Conservation (phyloP, 2,329 filamentous ascomycete genomes). For the Curvularia sp. region DNA sequence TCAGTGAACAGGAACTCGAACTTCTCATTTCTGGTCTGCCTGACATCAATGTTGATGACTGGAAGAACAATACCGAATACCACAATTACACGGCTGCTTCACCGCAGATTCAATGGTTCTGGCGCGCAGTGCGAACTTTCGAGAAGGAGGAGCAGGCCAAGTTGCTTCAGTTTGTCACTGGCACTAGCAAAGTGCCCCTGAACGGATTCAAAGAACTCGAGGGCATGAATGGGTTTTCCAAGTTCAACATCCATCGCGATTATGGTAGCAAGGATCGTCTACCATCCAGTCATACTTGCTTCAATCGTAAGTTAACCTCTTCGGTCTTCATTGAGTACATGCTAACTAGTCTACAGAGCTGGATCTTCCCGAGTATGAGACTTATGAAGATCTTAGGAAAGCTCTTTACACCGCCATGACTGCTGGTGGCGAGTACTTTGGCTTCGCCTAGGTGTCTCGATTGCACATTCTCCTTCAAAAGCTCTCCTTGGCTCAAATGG, state of each 20-base stretch:
- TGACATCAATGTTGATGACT: slow-evolving; percentile 97
- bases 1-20: slow-evolving; percentile 98
- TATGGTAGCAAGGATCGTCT: slow-evolving; percentile 96
- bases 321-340: background rate
- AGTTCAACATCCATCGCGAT: slow-evolving; percentile 98
- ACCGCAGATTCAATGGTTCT: slow-evolving; percentile 99
- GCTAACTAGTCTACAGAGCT: slow-evolving; percentile 71
- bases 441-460: slow-evolving; percentile 76
- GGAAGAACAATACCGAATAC: slow-evolving; percentile 99
- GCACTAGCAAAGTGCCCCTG: slow-evolving; percentile 95
- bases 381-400: slow-evolving; percentile 85
- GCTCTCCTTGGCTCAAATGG: background rate
- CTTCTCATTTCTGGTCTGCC: slow-evolving; percentile 94
- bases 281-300: slow-evolving; percentile 97
- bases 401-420: slow-evolving; percentile 96
- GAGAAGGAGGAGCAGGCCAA: slow-evolving; percentile 99
- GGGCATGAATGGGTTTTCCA: slow-evolving; percentile 97
- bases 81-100: slow-evolving; percentile 96
- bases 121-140: slow-evolving; percentile 94
- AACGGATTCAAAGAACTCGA: slow-evolving; percentile 99
- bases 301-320: slow-evolving; percentile 81
- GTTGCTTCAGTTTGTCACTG: slow-evolving; percentile 95
- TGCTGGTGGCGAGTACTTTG: slow-evolving; percentile 96
- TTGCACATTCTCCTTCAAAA: background rate
- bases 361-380: slow-evolving; percentile 97